Conservation (phyloP, 257 asterid genomes). For the Solanum chiquidenum region DNA sequence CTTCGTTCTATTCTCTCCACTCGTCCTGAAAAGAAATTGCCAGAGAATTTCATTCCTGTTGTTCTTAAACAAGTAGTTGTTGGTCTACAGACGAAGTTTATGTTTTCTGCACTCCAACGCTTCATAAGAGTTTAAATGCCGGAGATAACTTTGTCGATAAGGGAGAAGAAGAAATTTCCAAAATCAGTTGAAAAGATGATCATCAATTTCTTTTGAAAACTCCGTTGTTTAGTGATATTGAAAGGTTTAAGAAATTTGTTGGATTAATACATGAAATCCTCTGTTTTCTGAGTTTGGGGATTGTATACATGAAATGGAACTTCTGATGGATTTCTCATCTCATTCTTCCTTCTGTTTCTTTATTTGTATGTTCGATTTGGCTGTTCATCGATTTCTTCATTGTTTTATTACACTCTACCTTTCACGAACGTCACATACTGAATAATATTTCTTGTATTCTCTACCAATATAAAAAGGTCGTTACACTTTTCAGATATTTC, state of each 20-base stretch:
- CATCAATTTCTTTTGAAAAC: neutral
- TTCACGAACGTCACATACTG: neutral
- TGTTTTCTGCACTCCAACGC: neutral
- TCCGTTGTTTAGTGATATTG: no score
- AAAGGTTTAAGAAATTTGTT: neutral
- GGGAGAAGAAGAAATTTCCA: neutral
- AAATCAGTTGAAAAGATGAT: neutral
- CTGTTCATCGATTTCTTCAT: no score
- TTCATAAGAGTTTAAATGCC: neutral
- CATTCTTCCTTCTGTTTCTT: neutral
- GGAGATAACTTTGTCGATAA: neutral
- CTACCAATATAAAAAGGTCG: constrained; percentile 10
- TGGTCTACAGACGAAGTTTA: neutral
- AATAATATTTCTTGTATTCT: neutral
- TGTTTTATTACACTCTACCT: no score
- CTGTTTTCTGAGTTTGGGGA: neutral
- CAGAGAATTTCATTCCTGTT: neutral
- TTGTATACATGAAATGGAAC: neutral
- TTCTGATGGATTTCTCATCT: neutral
- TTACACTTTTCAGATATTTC: constrained; percentile 13
- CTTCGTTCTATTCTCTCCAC: neutral
- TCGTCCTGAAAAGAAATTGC: neutral
- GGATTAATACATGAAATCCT: neutral
- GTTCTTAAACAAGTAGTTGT: neutral
- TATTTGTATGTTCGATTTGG: neutral